Conservation (phyloP, 352 stramenopile genomes). For the Elongisporangium undulatum region DNA sequence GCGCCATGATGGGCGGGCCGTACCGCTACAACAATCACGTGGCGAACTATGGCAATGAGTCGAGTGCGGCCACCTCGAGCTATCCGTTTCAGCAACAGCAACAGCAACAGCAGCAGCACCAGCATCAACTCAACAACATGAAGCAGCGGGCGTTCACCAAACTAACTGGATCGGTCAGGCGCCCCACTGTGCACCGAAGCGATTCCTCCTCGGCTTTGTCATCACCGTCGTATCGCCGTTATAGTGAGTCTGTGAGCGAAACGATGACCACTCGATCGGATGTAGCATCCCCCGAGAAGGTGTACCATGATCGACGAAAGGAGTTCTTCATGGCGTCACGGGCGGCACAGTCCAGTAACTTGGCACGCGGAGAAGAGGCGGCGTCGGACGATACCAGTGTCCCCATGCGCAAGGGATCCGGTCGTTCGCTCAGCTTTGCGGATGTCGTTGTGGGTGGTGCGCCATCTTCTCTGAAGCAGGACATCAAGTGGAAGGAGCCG, state of each 20-base stretch:
- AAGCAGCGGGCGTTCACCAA: background rate
- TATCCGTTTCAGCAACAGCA: constrained; percentile 28
- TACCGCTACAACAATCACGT: constrained; percentile 21
- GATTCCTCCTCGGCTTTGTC: background rate
- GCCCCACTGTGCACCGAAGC: background rate
- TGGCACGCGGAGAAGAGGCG: constrained; percentile 7
- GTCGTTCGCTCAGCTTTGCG: constrained; percentile 81
- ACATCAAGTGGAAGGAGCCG: constrained; percentile 25
- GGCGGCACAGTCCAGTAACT: constrained; percentile 10
- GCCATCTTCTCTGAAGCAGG: constrained; percentile 8
- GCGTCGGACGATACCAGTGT: constrained; percentile 17
- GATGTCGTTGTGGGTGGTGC: constrained; percentile 75
- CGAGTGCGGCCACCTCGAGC: constrained; percentile 11
- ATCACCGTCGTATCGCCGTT: constrained; percentile 29
- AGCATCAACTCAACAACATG: constrained; percentile 9
- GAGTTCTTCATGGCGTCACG: constrained; percentile 13
- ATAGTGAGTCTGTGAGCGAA: constrained; percentile 72
- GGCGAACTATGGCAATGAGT: constrained; percentile 2
- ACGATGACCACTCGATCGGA: constrained; percentile 57
- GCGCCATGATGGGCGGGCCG: constrained; percentile 21
- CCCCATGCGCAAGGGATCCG: constrained; percentile 52
- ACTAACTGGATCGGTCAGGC: background rate
- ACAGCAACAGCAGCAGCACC: constrained; percentile 16
- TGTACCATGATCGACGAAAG: constrained; percentile 30
- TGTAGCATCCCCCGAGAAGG: constrained; percentile 34